Percentiles rank a stretch among this genome's conserved stretches.
These are phyloP conservation scores for Brettanomyces nanus DNA, from an alignment of 805 yeast genomes.

Conservation along the genomic window DNA sequence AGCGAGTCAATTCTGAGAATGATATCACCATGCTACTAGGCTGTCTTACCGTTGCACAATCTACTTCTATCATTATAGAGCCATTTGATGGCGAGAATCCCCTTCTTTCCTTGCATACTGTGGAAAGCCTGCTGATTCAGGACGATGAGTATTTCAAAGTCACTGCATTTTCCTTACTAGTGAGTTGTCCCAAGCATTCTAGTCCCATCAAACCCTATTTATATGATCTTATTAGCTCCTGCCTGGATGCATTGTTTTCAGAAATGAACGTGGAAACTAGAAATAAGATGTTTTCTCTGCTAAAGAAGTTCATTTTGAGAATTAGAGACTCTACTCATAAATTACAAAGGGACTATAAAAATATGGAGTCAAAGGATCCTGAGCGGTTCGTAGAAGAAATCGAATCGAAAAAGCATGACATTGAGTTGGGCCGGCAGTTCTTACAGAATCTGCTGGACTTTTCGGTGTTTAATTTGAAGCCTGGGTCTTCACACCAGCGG, in stretches of 20 bases:
- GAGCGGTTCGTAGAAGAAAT: conserved; percentile 34
- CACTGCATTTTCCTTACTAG: conserved; percentile 50
- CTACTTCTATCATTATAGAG: conserved; percentile 41
- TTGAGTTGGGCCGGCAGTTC: conserved; percentile 31
- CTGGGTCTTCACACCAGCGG: conserved; percentile 52
- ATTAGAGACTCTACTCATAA: conserved; percentile 63
- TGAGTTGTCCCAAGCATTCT: conserved; percentile 56
- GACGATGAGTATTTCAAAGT: conserved; percentile 34
- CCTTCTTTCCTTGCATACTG: conserved; percentile 15
- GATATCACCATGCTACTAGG: conserved; percentile 39
- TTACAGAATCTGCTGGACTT: conserved; percentile 22
- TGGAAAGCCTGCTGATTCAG: conserved; percentile 38
- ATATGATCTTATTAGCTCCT: conserved; percentile 34
- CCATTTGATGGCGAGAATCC: conserved; percentile 36
- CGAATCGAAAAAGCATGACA: conserved; percentile 16
- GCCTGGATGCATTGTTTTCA: conserved; percentile 44
- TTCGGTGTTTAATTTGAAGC: conserved; percentile 27
- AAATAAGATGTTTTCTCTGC: conserved; percentile 51
- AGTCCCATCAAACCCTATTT: conserved; percentile 40
- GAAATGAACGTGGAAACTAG: conserved; percentile 64
- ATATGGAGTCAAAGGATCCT: conserved; percentile 26
- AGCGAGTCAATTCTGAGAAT: conserved; percentile 13
- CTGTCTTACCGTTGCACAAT: conserved; percentile 57
- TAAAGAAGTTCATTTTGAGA: conserved; percentile 57
- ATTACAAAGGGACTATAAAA: conserved; percentile 41